These are phyloP conservation scores for Lyophyllum atratum DNA, from an alignment of 768 basidiomycete genomes.

Conservation along the genomic window DNA sequence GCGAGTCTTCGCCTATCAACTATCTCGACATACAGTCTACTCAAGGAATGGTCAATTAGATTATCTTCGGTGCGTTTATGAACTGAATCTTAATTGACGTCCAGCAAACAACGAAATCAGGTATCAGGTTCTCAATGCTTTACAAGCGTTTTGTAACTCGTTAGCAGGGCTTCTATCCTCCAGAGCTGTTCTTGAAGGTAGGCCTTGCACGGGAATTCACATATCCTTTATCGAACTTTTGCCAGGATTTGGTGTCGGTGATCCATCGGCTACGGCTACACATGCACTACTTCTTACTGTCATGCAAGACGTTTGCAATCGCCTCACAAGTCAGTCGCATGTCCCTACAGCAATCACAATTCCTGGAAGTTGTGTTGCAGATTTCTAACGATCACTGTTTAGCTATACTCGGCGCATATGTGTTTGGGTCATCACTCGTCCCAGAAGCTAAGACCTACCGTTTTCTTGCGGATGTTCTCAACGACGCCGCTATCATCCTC, in stretches of 20 bases:
- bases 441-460: constrained; percentile 75
- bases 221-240: not conserved
- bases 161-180: constrained; percentile 64
- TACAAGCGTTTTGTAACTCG: constrained; percentile 73
- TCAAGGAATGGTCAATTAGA: constrained; percentile 34
- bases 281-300: constrained; percentile 64
- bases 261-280: constrained; percentile 65
- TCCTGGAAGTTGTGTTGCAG: not conserved
- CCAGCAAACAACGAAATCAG: constrained; percentile 32
- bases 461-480: constrained; percentile 65
- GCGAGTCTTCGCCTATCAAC: constrained; percentile 26
- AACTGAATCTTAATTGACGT: not conserved
- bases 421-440: constrained; percentile 62
- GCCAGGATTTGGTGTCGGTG: constrained; percentile 69
- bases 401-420: constrained; percentile 68
- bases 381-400: not conserved
- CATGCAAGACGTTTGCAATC: constrained; percentile 64
- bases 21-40: not conserved
- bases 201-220: not conserved
- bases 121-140: constrained; percentile 65
- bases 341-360: not conserved
- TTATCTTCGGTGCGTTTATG: constrained; percentile 48
- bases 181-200: constrained; percentile 69
- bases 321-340: constrained; percentile 56
- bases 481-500: constrained; percentile 59